Evolutionary conservation across 2,329 filamentous ascomycete genomes (phyloP), one percentile per base, ranked within the genome.

Genomic region (Aspergillus flavus): DNA sequence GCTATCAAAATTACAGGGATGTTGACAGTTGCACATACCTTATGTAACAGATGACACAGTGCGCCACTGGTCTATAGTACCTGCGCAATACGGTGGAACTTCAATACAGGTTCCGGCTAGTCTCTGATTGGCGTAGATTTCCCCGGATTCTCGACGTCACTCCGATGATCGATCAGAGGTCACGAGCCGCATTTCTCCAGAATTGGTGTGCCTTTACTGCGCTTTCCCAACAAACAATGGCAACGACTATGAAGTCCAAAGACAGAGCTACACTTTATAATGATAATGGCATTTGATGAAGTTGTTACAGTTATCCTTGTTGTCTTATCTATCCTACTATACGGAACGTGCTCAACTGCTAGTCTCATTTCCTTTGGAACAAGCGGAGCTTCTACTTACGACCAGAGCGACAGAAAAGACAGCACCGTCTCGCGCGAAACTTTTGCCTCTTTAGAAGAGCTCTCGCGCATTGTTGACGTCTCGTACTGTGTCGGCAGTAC

Each of bases 391-490:
- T 48, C 34, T 21, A 11, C 7, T 41, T 16, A 55, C 12, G n/a
- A 34, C 41, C 46, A 62, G 21, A 45, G 36, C 16, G 59, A 62
- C 57, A 59, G 61, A 26, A 57, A 60, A 28, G 59, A 63, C 56
- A 59, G 61, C 19, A 57, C 60, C 19, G 75, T 95, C 61, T 89
- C 91, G 5, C 73, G 79, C 32, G 72, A 82, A 28, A 84, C 97
- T 65, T 98, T 96, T 79, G 82, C 86, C 63, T 89, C 92, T 21
- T 87, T 99, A 16, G 93, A 97, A 78, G 91, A 96, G 72, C 83
- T 94, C 61, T 88, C 94, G n/a, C 89, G 94, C 59, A 86, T 98
- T 30, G 94, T 97, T 66, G 95, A 99, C 76, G 95, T 98, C 64
- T 84, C 93, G 55, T 98, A 98, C 80, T 99, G 95, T 77, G 91